These are phyloP conservation scores for Starmerella apicola DNA, from an alignment of 805 yeast species.

Conservation along the genomic window DNA sequence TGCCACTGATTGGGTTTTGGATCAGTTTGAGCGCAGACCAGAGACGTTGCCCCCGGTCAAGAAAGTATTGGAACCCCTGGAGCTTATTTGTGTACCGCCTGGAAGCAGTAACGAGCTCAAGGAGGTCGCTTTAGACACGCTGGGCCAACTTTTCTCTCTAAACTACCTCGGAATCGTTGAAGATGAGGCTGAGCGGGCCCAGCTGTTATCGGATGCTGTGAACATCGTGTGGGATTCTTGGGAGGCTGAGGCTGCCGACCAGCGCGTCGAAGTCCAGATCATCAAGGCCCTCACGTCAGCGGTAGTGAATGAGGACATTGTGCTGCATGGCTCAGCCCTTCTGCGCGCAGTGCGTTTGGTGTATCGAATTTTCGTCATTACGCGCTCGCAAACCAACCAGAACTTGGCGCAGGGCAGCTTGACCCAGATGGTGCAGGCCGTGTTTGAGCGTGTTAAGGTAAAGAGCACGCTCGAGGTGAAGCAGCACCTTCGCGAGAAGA, in stretches of 20 bases:
- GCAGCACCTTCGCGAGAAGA: background rate
- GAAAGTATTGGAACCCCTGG: constrained; percentile 65
- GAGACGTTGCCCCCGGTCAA: constrained; percentile 33
- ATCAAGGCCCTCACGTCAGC: constrained; percentile 85
- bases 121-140: constrained; percentile 65
- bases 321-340: constrained; percentile 81
- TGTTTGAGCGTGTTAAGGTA: constrained; percentile 57
- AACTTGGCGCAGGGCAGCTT: constrained; percentile 90
- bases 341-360: constrained; percentile 86
- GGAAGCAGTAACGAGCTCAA: constrained; percentile 52
- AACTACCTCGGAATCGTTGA: constrained; percentile 46
- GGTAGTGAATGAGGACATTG: constrained; percentile 62
- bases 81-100: constrained; percentile 51
- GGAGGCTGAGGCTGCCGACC: constrained; percentile 86
- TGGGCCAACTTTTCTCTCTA: constrained; percentile 81
- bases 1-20: constrained; percentile 28
- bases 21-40: constrained; percentile 21
- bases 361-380: constrained; percentile 79
- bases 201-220: constrained; percentile 67
- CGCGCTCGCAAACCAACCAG: constrained; percentile 72
- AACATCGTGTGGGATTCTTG: constrained; percentile 75
- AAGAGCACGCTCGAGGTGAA: constrained; percentile 4
- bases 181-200: constrained; percentile 27
- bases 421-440: constrained; percentile 76
- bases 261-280: constrained; percentile 79